A percentile compares a stretch with the other conserved stretches of the same genome.
Evolutionary conservation across 306 rosid genomes (phyloP).

Genomic region (Biancaea sappan): DNA sequence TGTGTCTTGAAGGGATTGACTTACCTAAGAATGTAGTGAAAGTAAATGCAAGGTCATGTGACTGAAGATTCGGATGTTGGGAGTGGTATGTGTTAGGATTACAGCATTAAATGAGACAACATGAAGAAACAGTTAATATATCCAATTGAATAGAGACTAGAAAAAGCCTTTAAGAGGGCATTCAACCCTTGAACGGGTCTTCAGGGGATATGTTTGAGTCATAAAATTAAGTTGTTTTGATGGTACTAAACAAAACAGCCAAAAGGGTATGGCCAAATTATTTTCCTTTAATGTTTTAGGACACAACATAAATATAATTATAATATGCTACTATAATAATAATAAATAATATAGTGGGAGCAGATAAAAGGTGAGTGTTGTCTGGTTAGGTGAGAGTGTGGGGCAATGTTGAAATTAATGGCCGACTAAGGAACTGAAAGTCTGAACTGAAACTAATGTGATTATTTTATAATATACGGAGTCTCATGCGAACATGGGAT

Average conservation of each 20-base stretch:
- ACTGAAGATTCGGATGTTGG: conserved; percentile 46
- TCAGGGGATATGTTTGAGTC: conserved; percentile 42
- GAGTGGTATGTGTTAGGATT: conserved; percentile 20
- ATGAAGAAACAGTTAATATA: conserved; percentile 34
- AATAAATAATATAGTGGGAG: conserved; percentile 19
- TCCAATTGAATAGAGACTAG: conserved; percentile 35
- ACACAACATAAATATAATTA: too few relatives aligned
- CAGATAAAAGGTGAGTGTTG: conserved; percentile 38
- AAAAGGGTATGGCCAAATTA: conserved; percentile 12
- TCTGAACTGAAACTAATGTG: conserved; percentile 37
- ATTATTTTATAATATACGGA: too few relatives aligned
- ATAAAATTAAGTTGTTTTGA: conserved; percentile 33
- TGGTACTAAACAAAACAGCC: conserved; percentile 4
- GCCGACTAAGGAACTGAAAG: conserved; percentile 41
- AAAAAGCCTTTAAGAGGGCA: conserved; percentile 8
- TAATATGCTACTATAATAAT: too few relatives aligned
- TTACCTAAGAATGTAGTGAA: conserved; percentile 3
- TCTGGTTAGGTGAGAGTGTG: conserved; percentile 62
- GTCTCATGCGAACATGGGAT: conserved; percentile 31
- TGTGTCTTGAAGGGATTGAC: neutral
- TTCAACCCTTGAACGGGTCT: conserved; percentile 41
- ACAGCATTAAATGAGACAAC: conserved; percentile 48
- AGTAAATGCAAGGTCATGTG: conserved; percentile 61
- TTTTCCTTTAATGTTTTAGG: too few relatives aligned
- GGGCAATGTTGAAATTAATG: conserved; percentile 55